These are phyloP conservation scores for Kodamaea kakaduensis DNA, from an alignment of 805 yeast species.

Conservation along the genomic window DNA sequence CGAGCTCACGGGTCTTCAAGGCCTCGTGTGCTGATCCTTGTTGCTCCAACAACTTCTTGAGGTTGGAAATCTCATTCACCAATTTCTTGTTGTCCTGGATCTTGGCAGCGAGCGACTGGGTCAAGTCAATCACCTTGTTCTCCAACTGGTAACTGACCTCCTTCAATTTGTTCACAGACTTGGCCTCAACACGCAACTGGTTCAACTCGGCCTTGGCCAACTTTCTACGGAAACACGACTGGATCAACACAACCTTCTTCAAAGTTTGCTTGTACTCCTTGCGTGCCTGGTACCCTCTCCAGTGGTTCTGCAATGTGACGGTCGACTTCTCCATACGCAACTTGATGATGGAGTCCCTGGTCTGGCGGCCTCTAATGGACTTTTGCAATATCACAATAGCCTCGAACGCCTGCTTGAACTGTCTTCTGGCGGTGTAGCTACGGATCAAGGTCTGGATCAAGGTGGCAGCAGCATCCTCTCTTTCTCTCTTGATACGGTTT, in stretches of 20 bases:
- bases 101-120: slow-evolving; percentile 75
- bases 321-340: slow-evolving; percentile 63
- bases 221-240: slow-evolving; percentile 72
- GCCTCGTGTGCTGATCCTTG: slow-evolving; percentile 50
- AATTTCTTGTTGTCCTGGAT: slow-evolving; percentile 78
- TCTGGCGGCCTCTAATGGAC: slow-evolving; percentile 46
- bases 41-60: slow-evolving; percentile 47
- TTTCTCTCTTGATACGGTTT: slow-evolving; percentile 48
- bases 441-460: slow-evolving; percentile 66
- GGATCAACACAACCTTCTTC: slow-evolving; percentile 65
- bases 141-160: slow-evolving; percentile 92
- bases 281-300: slow-evolving; percentile 69
- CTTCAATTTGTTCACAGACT: slow-evolving; percentile 82
- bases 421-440: slow-evolving; percentile 47
- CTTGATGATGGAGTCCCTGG: slow-evolving; percentile 50
- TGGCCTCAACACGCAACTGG: slow-evolving; percentile 77
- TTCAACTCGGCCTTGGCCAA: slow-evolving; percentile 64
- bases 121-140: slow-evolving; percentile 94
- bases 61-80: slow-evolving; percentile 52
- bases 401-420: slow-evolving; percentile 26
- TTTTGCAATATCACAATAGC: slow-evolving; percentile 45
- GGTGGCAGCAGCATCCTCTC: slow-evolving; percentile 59
- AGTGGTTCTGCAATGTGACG: slow-evolving; percentile 61
- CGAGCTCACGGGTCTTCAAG: slow-evolving; percentile 52
- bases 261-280: slow-evolving; percentile 41